Percentiles rank a stretch among this genome's conserved stretches.
phyloP scores from a whole-genome alignment of 1,284 basidiomycete genomes.

The Fistulina hepatica region DNA sequence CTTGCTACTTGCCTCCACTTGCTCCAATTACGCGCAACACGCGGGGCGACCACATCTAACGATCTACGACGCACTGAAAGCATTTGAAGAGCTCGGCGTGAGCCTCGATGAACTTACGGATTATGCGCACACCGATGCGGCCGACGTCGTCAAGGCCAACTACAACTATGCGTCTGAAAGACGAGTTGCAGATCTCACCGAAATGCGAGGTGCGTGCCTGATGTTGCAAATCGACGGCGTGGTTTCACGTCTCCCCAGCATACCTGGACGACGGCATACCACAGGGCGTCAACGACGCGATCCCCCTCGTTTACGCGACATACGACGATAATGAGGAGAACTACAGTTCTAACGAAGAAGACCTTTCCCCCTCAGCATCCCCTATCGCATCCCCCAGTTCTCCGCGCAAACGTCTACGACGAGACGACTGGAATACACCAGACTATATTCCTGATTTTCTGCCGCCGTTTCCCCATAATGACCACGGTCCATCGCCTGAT shows the following conservation, averaged over 20 bases:
- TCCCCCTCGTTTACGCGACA: slow-evolving; percentile 43
- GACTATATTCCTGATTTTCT: slow-evolving; percentile 53
- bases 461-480: slow-evolving; percentile 46
- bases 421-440: slow-evolving; percentile 46
- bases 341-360: slow-evolving; percentile 25
- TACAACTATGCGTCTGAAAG: slow-evolving; percentile 51
- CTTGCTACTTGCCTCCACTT: slow-evolving; percentile 47
- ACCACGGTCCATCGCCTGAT: slow-evolving; percentile 25
- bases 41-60: slow-evolving; percentile 49
- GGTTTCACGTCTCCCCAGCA: slow-evolving; percentile 31
- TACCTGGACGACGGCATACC: slow-evolving; percentile 49
- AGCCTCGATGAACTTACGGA: slow-evolving; percentile 56
- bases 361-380: slow-evolving; percentile 3
- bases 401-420: slow-evolving; percentile 43
- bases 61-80: slow-evolving; percentile 46
- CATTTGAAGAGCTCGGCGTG: slow-evolving; percentile 62
- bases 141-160: slow-evolving; percentile 29
- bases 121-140: slow-evolving; percentile 53
- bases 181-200: slow-evolving; percentile 57
- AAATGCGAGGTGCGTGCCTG: slow-evolving; percentile 46
- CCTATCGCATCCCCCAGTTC: neutral
- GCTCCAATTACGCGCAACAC: slow-evolving; percentile 60
- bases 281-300: slow-evolving; percentile 40
- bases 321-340: slow-evolving; percentile 28
- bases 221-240: slow-evolving; percentile 8